phyloP scores from a whole-genome alignment of 2,329 filamentous ascomycete genomes.

The Fusarium sp. region DNA sequence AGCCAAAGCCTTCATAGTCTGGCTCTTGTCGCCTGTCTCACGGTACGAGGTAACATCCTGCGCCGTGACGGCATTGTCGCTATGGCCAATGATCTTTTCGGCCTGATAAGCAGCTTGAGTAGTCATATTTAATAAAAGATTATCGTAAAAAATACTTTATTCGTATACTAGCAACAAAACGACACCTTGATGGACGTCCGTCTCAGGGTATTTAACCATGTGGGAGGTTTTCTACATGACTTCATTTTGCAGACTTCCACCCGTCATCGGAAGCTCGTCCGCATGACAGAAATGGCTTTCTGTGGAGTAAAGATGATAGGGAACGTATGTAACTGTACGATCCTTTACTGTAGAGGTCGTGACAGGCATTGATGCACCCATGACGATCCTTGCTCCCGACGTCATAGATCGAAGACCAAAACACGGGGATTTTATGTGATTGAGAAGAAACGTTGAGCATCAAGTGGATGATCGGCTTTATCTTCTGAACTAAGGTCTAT shows the following conservation, averaged over 20 bases:
- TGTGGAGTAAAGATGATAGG: neutral
- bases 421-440: neutral
- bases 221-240: neutral
- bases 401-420: slow-evolving; percentile 26
- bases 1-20: slow-evolving; percentile 81
- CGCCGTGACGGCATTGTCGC: slow-evolving; percentile 69
- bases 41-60: slow-evolving; percentile 77
- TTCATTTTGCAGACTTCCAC: slow-evolving; percentile 11
- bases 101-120: slow-evolving; percentile 73
- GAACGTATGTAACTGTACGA: neutral
- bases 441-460: neutral
- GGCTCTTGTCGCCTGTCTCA: slow-evolving; percentile 58
- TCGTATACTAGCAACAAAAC: neutral
- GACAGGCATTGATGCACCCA: slow-evolving; percentile 27
- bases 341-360: neutral
- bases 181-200: neutral
- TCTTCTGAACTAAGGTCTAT: slow-evolving; percentile 9
- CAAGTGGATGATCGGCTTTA: slow-evolving; percentile 12
- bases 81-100: slow-evolving; percentile 77
- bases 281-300: slow-evolving; percentile 13
- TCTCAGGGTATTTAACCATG: slow-evolving; percentile 16
- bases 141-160: neutral
- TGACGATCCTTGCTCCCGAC: slow-evolving; percentile 35
- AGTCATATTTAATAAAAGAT: slow-evolving; percentile 28
- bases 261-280: slow-evolving; percentile 29